Conservation (phyloP, 139 green algal genomes). For the Asterochloris sp. region DNA sequence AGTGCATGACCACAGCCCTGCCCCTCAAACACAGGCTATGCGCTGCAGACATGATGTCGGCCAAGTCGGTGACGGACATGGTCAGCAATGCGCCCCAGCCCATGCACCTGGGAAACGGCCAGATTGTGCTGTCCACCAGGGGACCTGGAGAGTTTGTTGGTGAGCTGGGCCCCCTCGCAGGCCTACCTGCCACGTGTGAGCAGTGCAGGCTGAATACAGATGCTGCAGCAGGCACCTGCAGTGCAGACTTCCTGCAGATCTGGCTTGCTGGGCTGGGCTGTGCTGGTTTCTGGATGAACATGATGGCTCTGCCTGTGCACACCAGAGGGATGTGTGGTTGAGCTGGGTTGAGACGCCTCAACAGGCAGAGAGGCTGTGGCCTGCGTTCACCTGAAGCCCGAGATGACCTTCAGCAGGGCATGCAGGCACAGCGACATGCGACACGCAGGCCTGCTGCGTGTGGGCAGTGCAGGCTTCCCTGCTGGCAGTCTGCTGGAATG, state of each 20-base stretch:
- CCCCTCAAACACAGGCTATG: neutral
- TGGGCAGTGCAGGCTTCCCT: neutral
- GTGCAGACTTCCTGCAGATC: no score
- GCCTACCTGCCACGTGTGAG: neutral
- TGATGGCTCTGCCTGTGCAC: no score
- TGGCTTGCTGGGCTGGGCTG: neutral
- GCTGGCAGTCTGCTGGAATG: neutral
- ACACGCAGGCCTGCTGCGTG: no score
- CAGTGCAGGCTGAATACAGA: neutral
- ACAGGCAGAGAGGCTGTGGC: no score
- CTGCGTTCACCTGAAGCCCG: no score
- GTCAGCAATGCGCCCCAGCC: constrained; percentile 3
- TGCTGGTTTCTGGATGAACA: neutral
- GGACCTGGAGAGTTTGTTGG: constrained; percentile 26
- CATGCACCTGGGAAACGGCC: neutral
- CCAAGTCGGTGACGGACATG: constrained; percentile 13
- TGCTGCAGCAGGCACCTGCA: neutral
- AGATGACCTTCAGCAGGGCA: neutral
- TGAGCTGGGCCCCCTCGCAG: neutral
- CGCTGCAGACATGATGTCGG: constrained; percentile 18
- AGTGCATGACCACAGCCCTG: no score
- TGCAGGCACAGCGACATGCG: neutral
- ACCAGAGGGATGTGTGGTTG: neutral
- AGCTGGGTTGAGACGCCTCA: neutral
- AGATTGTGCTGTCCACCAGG: constrained; percentile 6